Base-by-base conservation (phyloP, 208 protist species). In the Leishmania lainsoni region DNA sequence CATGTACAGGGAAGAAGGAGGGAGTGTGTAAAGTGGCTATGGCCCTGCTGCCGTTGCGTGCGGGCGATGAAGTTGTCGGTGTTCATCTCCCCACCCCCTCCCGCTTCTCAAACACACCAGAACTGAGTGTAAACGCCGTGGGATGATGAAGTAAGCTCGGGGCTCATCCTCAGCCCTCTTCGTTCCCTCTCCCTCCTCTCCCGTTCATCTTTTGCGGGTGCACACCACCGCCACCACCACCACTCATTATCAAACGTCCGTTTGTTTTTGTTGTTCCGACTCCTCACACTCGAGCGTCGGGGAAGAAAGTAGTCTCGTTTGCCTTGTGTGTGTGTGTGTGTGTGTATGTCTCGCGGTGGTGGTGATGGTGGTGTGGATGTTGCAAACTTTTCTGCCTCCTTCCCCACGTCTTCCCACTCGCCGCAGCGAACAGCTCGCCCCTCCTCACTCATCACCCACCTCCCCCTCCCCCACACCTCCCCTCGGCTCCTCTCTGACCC, bases 211-310 rank as follows among this genome's bases (percentile, higher is more conserved):
- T 63, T n/a, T 29, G 58, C 10, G 4, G 42, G 17, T 80, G 75
- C 69, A 70, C 81, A 10, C 8, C 81, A 10, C 8, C 32, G 17
- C 12, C 14, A 79, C 65, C n/a, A n/a, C n/a, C n/a, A n/a, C n/a
- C n/a, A n/a, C n/a, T n/a, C n/a, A n/a, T n/a, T n/a, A n/a, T n/a
- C n/a, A n/a, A n/a, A n/a, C n/a, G n/a, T n/a, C n/a, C n/a, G n/a
- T n/a, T n/a, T n/a, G n/a, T n/a, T n/a, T n/a, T n/a, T n/a, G n/a
- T n/a, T n/a, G n/a, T n/a, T 58, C 54, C 20, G 54, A 6, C 54
- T 52, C 68, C 16, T 72, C 58, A 9, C 63, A 20, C 51, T 77
- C 48, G 56, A 45, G 42, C 42, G 42, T 45, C 42, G 42, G 42
- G 42, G 42, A 45, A 45, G 42, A 45, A 45, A 45, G 42, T 45